Evolutionary conservation across 192 early-diverging fungal species (phyloP), one percentile per base, ranked within the genome.

Genomic region (Lunasporangiospora selenospora): DNA sequence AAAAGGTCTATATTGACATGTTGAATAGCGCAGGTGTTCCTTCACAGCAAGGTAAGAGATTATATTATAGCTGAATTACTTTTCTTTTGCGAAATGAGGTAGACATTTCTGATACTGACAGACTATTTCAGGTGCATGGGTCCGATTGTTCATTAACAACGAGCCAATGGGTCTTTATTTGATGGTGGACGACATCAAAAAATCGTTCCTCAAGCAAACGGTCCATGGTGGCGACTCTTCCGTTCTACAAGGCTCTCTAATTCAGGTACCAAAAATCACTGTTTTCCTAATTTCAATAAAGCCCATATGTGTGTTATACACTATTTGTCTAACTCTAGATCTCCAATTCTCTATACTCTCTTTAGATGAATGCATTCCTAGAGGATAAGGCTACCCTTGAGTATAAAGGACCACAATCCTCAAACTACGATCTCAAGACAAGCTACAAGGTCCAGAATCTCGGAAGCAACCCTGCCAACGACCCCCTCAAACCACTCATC

Each of bases 1-100:
- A 77, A 40, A 70, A 70, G 37, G 32, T 77, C 7, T 70, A 71
- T 23, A 71, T 71, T 27, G 76, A 77, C 30, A 61, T 71, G 38
- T 44, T 77, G 2, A 58, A 65, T 31, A 44, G 62, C 4, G 45
- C 55, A 7, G 42, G 44, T 18, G 13, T 77, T 23, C 67, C 76
- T 11, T 46, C 57, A 11, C 60, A 67, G 23, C 63, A 59, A 24
- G 36, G 34, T 19, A n/a, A n/a, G n/a, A n/a, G n/a, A n/a, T n/a
- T n/a, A n/a, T n/a, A n/a, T n/a, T n/a, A n/a, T n/a, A n/a, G n/a
- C n/a, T n/a, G n/a, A n/a, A n/a, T n/a, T n/a, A n/a, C n/a, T n/a
- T n/a, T n/a, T n/a, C n/a, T n/a, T n/a, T n/a, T n/a, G n/a, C n/a
- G n/a, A n/a, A n/a, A n/a, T n/a, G n/a, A n/a, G n/a, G n/a, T n/a